Conservation (phyloP, 78 protist species). For the Planoprotostelium fungivorum region DNA sequence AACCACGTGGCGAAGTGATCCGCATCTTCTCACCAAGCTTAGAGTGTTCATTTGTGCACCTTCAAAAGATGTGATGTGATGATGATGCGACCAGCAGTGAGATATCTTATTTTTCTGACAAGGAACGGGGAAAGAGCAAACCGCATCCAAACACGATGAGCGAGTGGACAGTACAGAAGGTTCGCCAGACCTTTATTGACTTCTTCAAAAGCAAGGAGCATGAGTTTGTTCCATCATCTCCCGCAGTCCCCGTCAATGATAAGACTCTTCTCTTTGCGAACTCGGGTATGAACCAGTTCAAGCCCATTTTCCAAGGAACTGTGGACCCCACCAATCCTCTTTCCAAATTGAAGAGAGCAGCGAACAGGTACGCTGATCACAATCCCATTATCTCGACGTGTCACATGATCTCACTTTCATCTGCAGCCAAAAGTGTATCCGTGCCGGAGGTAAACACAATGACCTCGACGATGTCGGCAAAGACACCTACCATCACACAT, state of each 20-base stretch:
- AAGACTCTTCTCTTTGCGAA: conserved; percentile 96
- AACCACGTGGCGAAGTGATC: too few species aligned
- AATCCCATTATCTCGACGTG: neutral
- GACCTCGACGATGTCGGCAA: conserved; percentile 93
- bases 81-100: neutral
- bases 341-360: conserved; percentile 85
- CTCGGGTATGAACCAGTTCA: conserved; percentile 99
- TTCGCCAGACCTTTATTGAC: conserved; percentile 85
- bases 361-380: conserved; percentile 41
- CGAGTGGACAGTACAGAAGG: conserved; percentile 25
- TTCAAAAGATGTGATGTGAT: too few species aligned
- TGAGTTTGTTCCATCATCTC: conserved; percentile 72
- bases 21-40: too few species aligned
- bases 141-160: neutral
- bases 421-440: conserved; percentile 95
- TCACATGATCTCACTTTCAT: too few species aligned
- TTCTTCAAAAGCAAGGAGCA: conserved; percentile 79
- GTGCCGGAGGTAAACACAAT: conserved; percentile 99
- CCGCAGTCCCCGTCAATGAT: conserved; percentile 91
- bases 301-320: conserved; percentile 91
- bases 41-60: too few species aligned
- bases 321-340: conserved; percentile 80
- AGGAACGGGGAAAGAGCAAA: neutral
- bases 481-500: conserved; percentile 98
- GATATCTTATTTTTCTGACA: neutral